Evolutionary conservation across 768 basidiomycete species (phyloP).

Genomic region (Boletus subparvulus): DNA sequence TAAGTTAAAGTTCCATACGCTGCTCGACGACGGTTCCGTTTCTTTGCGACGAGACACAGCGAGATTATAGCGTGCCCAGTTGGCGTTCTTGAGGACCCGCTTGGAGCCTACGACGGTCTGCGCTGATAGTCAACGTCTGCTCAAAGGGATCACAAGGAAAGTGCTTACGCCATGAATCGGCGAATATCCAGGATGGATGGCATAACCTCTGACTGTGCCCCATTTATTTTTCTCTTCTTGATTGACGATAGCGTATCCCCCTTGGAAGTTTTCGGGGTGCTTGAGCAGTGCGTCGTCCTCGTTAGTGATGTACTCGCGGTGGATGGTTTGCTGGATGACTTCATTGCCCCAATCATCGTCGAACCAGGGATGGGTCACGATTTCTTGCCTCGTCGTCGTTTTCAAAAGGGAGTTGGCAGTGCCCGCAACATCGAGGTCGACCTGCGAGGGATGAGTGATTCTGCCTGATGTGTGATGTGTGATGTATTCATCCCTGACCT

Average conservation of each 20-base stretch:
- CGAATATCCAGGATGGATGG: conserved; percentile 58
- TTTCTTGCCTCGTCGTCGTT: conserved; percentile 50
- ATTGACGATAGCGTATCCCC: conserved; percentile 57
- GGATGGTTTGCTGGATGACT: conserved; percentile 54
- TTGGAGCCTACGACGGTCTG: conserved; percentile 61
- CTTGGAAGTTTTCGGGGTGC: conserved; percentile 55
- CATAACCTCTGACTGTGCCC: conserved; percentile 58
- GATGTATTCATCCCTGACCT: conserved; percentile 30
- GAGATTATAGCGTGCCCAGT: conserved; percentile 66
- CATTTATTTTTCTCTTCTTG: conserved; percentile 51
- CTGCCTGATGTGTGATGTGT: neutral
- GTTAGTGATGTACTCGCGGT: conserved; percentile 45
- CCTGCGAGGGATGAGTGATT: conserved; percentile 29
- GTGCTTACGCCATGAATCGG: conserved; percentile 47
- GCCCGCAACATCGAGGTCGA: conserved; percentile 66
- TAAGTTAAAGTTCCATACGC: conserved; percentile 63
- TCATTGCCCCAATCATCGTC: conserved; percentile 57
- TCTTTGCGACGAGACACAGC: conserved; percentile 61
- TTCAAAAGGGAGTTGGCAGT: conserved; percentile 55
- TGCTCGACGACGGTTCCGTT: conserved; percentile 55
- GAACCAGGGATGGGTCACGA: conserved; percentile 53
- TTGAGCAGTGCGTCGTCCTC: conserved; percentile 53
- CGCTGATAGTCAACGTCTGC: neutral
- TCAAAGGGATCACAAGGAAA: neutral
- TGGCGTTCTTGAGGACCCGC: conserved; percentile 57